Evolutionary conservation across 441 rosid genomes (phyloP).

Genomic region (Adansonia madagascariensis): DNA sequence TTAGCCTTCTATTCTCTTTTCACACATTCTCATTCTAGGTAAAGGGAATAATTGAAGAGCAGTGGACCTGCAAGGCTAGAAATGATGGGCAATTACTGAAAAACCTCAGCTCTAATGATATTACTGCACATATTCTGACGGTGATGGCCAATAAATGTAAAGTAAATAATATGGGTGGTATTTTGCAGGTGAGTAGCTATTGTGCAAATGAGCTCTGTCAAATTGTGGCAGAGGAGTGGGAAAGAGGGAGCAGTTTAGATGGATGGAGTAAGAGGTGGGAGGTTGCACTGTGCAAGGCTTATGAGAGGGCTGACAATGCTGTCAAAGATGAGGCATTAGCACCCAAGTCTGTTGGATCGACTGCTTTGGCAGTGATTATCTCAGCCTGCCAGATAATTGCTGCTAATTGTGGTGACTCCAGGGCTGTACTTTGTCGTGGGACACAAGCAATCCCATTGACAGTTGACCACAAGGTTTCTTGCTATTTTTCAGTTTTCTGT

Average conservation of each 20-base stretch:
- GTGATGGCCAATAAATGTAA: neutral
- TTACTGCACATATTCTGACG: neutral
- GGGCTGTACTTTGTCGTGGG: slow-evolving; percentile 22
- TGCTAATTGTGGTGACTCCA: slow-evolving; percentile 23
- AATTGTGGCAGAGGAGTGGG: slow-evolving; percentile 12
- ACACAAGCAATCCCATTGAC: slow-evolving; percentile 7
- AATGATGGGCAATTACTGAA: neutral
- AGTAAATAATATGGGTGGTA: neutral
- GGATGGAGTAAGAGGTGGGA: slow-evolving; percentile 16
- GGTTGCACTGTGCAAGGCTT: slow-evolving; percentile 19
- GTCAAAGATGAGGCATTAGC: slow-evolving; percentile 12
- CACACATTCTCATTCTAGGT: neutral
- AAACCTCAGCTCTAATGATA: neutral
- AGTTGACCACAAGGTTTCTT: slow-evolving; percentile 15
- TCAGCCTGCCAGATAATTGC: slow-evolving; percentile 21
- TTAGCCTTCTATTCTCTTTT: neutral
- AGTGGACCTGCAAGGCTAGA: neutral
- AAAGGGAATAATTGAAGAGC: neutral
- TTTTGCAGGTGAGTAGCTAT: slow-evolving; percentile 20
- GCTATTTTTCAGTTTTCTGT: neutral
- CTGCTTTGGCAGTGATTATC: slow-evolving; percentile 14
- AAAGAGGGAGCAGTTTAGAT: neutral
- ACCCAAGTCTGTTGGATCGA: slow-evolving; percentile 14
- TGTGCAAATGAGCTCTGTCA: slow-evolving; percentile 4
- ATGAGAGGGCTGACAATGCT: slow-evolving; percentile 11